Percentiles rank a stretch among this genome's conserved stretches.
phyloP scores from a whole-genome alignment of 176 grass and related monocot species.

The Guadua angustifolia region DNA sequence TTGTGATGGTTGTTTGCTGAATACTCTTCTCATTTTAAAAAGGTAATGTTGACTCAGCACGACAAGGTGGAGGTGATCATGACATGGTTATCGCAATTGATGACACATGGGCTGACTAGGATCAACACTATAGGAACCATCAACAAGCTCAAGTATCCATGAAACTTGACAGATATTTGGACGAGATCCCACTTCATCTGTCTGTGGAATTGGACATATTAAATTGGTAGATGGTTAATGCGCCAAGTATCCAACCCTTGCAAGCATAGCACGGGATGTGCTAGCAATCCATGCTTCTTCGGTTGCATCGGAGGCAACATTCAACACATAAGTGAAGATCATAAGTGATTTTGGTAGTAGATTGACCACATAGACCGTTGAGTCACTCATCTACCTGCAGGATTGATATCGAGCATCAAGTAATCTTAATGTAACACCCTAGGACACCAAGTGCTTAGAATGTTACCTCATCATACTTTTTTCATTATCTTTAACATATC shows the following conservation, averaged over 20 bases:
- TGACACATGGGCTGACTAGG: conserved; percentile 1
- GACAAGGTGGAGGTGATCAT: no score
- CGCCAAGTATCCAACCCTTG: conserved; percentile 15
- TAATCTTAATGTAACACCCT: no score
- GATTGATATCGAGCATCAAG: no score
- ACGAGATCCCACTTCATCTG: not conserved
- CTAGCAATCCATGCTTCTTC: not conserved
- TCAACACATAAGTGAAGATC: not conserved
- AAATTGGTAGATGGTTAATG: conserved; percentile 9
- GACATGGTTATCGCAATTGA: no score
- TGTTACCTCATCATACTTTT: no score
- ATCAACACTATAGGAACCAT: not conserved
- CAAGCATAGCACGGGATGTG: not conserved
- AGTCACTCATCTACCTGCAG: no score
- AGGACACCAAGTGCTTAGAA: no score
- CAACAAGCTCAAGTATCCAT: not conserved
- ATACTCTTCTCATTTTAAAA: no score
- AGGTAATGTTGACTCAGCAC: no score
- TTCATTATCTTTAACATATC: no score
- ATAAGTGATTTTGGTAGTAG: not conserved
- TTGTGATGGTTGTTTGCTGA: not conserved
- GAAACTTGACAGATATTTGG: conserved; percentile 27
- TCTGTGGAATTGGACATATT: not conserved
- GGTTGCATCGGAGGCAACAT: not conserved
- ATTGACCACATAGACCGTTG: not conserved